These are phyloP conservation scores for Podospora anserina DNA, from an alignment of 495 filamentous ascomycete genomes.

Conservation along the genomic window DNA sequence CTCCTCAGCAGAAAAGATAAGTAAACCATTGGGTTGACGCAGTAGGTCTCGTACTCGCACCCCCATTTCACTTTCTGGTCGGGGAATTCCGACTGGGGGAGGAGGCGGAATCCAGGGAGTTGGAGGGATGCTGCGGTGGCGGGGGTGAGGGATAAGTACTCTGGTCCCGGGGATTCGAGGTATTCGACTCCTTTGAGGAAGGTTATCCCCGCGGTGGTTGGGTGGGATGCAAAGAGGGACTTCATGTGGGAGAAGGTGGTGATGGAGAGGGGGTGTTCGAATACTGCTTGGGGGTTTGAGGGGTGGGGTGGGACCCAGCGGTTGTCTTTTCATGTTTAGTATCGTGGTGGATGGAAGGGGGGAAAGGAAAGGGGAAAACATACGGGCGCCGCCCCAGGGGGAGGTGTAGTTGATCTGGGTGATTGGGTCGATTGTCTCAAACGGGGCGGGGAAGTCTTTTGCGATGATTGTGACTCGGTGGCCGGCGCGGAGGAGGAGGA, in stretches of 20 bases:
- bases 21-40: conserved; percentile 62
- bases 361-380: neutral
- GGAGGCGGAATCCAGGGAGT: conserved; percentile 46
- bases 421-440: conserved; percentile 39
- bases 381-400: conserved; percentile 55
- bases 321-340: conserved; percentile 18
- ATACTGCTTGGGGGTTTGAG: conserved; percentile 13
- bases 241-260: conserved; percentile 53
- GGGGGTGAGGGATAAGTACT: conserved; percentile 33
- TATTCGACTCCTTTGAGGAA: conserved; percentile 57
- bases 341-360: neutral
- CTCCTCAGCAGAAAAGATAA: conserved; percentile 52
- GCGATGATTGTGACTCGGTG: conserved; percentile 54
- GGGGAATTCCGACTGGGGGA: conserved; percentile 39
- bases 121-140: conserved; percentile 38
- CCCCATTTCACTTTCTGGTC: conserved; percentile 49
- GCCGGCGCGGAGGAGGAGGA: conserved; percentile 46
- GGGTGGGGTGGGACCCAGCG: conserved; percentile 20
- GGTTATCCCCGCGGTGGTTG: conserved; percentile 47
- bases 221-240: conserved; percentile 37
- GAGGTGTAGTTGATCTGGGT: conserved; percentile 60
- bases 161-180: conserved; percentile 48
- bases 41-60: conserved; percentile 56
- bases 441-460: conserved; percentile 52
- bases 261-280: conserved; percentile 50